These are phyloP conservation scores for Ogataea corticis DNA, from an alignment of 805 yeast genomes.

Conservation along the genomic window DNA sequence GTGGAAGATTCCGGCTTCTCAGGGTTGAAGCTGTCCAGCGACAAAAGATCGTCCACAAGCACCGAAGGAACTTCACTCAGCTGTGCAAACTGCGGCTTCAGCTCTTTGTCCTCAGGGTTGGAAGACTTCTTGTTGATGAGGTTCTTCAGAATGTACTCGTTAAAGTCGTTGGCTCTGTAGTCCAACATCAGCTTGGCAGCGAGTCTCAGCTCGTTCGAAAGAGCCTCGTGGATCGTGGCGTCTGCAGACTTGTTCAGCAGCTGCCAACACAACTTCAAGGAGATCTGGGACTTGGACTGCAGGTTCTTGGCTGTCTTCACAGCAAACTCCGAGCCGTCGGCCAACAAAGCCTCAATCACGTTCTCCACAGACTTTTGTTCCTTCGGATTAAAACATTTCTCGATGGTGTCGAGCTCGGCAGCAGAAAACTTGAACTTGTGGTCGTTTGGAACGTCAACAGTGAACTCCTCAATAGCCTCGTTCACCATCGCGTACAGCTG, in stretches of 20 bases:
- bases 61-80: slow-evolving; percentile 67
- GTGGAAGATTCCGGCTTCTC: slow-evolving; percentile 13
- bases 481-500: slow-evolving; percentile 61
- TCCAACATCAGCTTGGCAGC: slow-evolving; percentile 74
- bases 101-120: slow-evolving; percentile 26
- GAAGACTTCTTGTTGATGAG: slow-evolving; percentile 46
- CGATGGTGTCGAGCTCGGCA: slow-evolving; percentile 64
- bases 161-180: slow-evolving; percentile 47
- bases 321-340: slow-evolving; percentile 69
- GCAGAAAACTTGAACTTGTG: slow-evolving; percentile 58
- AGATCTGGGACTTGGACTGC: slow-evolving; percentile 70
- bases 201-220: slow-evolving; percentile 69
- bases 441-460: slow-evolving; percentile 62
- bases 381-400: slow-evolving; percentile 57
- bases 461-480: slow-evolving; percentile 75
- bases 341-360: slow-evolving; percentile 51
- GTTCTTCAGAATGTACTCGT: slow-evolving; percentile 52
- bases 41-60: slow-evolving; percentile 51
- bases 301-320: slow-evolving; percentile 54
- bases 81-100: slow-evolving; percentile 39
- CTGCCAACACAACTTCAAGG: slow-evolving; percentile 70
- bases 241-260: slow-evolving; percentile 61
- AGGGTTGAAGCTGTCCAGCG: slow-evolving; percentile 29
- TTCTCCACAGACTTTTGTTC: slow-evolving; percentile 48
- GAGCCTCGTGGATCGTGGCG: slow-evolving; percentile 61